A percentile compares a stretch with the other conserved stretches of the same genome.
phyloP scores from a whole-genome alignment of 23 red algal genomes.

The Agarophyton chilense region DNA sequence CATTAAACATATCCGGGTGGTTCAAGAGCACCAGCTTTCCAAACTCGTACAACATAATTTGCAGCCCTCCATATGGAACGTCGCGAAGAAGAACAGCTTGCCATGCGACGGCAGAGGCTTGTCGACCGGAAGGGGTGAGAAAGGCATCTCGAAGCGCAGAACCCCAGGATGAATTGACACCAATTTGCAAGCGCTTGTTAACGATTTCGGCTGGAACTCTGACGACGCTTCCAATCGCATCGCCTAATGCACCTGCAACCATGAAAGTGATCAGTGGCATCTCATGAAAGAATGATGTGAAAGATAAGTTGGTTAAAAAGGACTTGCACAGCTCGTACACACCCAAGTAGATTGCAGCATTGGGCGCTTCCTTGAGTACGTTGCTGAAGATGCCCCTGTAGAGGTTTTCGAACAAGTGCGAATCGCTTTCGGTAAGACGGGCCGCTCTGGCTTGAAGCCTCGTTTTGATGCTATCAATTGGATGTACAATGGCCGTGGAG shows the following conservation, averaged over 20 bases:
- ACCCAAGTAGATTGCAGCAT: conserved; percentile 81
- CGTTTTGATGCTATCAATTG: conserved; percentile 84
- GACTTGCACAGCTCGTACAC: conserved; percentile 75
- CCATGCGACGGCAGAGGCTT: conserved; percentile 59
- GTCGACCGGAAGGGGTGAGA: conserved; percentile 3
- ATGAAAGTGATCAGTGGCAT: conserved; percentile 69
- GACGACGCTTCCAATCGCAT: conserved; percentile 74
- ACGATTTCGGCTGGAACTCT: conserved; percentile 78
- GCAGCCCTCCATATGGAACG: conserved; percentile 82
- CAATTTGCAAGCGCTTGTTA: conserved; percentile 83
- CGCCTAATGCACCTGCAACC: conserved; percentile 79
- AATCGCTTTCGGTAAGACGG: neutral
- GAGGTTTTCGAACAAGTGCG: conserved; percentile 20
- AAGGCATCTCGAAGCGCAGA: conserved; percentile 68
- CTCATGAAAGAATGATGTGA: conserved; percentile 56
- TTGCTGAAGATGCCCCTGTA: conserved; percentile 75
- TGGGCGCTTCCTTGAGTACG: conserved; percentile 85
- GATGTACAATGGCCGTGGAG: conserved; percentile 69
- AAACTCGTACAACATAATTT: conserved; percentile 87
- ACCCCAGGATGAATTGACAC: conserved; percentile 44
- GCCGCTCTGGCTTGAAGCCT: conserved; percentile 48
- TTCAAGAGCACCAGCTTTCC: conserved; percentile 35
- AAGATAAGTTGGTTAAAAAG: conserved; percentile 28
- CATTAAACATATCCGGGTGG: conserved; percentile 31
- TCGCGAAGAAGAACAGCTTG: conserved; percentile 77